These are phyloP conservation scores for Beta lomatogona DNA, from an alignment of 179 eudicot species.

Conservation along the genomic window DNA sequence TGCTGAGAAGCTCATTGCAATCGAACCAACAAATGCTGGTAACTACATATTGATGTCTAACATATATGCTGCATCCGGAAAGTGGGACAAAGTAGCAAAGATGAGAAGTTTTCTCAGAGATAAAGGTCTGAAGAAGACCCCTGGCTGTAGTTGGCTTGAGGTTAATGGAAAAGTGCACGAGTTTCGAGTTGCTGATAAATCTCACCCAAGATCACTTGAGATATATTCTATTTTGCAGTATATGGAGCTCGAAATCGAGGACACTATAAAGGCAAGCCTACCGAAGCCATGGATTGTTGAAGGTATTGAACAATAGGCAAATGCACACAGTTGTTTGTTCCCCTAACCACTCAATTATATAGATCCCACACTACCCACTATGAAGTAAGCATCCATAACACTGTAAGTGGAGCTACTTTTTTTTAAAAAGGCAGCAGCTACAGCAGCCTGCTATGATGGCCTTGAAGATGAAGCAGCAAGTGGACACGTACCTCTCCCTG, in stretches of 20 bases:
- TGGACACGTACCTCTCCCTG: too few relatives aligned
- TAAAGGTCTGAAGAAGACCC: slow-evolving; percentile 44
- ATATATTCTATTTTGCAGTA: slow-evolving; percentile 35
- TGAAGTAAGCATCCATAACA: too few relatives aligned
- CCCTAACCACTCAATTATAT: not conserved
- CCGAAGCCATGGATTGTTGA: not conserved
- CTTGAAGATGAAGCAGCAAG: too few relatives aligned
- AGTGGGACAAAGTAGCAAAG: slow-evolving; percentile 46
- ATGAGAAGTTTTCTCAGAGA: slow-evolving; percentile 42
- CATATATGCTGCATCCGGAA: slow-evolving; percentile 46
- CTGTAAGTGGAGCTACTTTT: too few relatives aligned
- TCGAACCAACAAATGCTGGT: slow-evolving; percentile 47
- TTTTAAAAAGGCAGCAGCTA: too few relatives aligned
- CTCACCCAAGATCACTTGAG: slow-evolving; percentile 38
- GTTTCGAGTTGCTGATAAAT: slow-evolving; percentile 46
- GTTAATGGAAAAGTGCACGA: slow-evolving; percentile 39
- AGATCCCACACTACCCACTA: too few relatives aligned
- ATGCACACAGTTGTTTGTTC: not conserved
- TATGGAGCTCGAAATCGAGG: slow-evolving; percentile 36
- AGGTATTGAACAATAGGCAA: slow-evolving; percentile 10
- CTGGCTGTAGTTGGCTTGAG: slow-evolving; percentile 48
- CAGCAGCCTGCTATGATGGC: too few relatives aligned
- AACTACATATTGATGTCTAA: slow-evolving; percentile 41
- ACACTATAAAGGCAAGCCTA: slow-evolving; percentile 15
- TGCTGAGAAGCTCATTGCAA: slow-evolving; percentile 38